Evolutionary conservation across 2,329 filamentous ascomycete genomes (phyloP).

Genomic region (Colletotrichum aenigma): DNA sequence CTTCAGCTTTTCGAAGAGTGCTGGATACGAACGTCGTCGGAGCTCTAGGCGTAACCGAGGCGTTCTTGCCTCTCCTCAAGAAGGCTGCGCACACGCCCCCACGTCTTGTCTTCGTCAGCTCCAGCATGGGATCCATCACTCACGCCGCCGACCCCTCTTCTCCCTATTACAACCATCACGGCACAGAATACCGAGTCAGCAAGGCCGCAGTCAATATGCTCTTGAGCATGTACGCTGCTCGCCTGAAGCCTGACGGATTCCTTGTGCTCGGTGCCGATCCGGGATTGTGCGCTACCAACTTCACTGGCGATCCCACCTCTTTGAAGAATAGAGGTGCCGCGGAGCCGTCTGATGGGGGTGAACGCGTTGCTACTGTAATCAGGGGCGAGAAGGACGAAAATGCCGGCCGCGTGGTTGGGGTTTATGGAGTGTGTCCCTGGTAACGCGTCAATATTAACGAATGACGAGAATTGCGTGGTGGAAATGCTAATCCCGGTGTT

Average conservation of each 20-base stretch:
- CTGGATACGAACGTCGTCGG: conserved; percentile 35
- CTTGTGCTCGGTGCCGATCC: background rate
- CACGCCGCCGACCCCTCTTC: conserved; percentile 30
- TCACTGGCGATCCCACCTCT: background rate
- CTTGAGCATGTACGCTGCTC: conserved; percentile 31
- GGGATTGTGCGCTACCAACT: background rate
- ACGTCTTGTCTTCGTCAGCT: conserved; percentile 42
- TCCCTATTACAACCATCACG: conserved; percentile 26
- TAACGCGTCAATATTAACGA: background rate
- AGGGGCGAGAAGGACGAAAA: background rate
- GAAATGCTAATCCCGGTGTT: background rate
- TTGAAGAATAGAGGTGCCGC: background rate
- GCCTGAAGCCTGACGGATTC: conserved; percentile 22
- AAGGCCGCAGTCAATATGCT: conserved; percentile 49
- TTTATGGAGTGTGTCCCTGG: background rate
- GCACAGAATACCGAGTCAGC: conserved; percentile 33
- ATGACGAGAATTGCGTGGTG: background rate
- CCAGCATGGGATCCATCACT: conserved; percentile 35
- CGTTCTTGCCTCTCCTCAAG: conserved; percentile 30
- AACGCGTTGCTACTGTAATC: background rate
- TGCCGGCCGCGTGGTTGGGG: background rate
- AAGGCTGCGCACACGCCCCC: conserved; percentile 30
- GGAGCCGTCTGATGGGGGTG: background rate
- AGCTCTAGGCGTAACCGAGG: conserved; percentile 27
- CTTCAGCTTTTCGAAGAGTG: background rate